Conservation (phyloP, 768 basidiomycete genomes). For the Gloeostereum incarnatum region DNA sequence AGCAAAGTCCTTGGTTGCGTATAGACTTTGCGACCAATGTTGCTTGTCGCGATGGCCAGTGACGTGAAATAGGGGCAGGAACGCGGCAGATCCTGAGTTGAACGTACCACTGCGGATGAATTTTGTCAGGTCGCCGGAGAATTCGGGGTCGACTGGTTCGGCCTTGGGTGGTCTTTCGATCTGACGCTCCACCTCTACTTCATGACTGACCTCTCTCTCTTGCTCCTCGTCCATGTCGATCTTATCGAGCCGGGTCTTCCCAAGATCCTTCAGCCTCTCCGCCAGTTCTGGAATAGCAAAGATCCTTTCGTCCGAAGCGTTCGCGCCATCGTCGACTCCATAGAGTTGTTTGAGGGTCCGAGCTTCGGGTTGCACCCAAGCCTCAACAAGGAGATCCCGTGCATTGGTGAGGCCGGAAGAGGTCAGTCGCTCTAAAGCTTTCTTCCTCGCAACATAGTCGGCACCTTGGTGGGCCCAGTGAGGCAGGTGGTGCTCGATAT, state of each 20-base stretch:
- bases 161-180: conserved; percentile 23
- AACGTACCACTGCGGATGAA: conserved; percentile 22
- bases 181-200: conserved; percentile 31
- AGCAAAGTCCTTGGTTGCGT: conserved; percentile 24
- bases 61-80: conserved; percentile 13
- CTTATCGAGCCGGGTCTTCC: conserved; percentile 12
- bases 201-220: conserved; percentile 35
- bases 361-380: conserved; percentile 32
- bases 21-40: conserved; percentile 15
- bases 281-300: conserved; percentile 11
- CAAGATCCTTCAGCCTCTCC: conserved; percentile 17
- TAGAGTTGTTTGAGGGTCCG: conserved; percentile 26
- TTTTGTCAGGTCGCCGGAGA: conserved; percentile 15
- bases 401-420: no score
- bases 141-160: conserved; percentile 14
- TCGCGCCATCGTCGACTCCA: conserved; percentile 1
- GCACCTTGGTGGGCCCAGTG: conserved; percentile 32
- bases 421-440: no score
- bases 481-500: conserved; percentile 27
- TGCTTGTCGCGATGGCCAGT: conserved; percentile 6
- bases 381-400: no score
- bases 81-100: conserved; percentile 7
- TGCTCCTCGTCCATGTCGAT: conserved; percentile 34
- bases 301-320: conserved; percentile 3
- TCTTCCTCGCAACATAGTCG: conserved; percentile 18